phyloP scores from a whole-genome alignment of 495 filamentous ascomycete species.

The Xeromyces bisporus region DNA sequence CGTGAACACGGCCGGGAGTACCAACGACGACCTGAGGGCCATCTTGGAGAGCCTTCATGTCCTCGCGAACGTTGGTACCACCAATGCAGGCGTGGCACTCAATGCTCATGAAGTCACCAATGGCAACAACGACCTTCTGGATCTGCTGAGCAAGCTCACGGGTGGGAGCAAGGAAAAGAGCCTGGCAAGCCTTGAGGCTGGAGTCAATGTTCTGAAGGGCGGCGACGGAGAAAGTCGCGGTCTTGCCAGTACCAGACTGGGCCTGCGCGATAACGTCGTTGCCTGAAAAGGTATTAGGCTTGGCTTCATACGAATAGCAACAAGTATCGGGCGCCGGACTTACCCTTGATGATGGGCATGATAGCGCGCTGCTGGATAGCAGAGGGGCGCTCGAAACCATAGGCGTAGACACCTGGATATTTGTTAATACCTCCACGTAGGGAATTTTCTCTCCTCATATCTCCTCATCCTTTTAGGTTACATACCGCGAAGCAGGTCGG shows the following conservation, averaged over 20 bases:
- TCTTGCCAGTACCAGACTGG: constrained; percentile 98
- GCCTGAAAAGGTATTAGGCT: constrained; percentile 34
- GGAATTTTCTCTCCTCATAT: constrained; percentile 10
- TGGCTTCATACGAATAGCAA: constrained; percentile 3
- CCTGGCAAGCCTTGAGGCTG: constrained; percentile 84
- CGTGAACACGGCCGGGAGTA: constrained; percentile 91
- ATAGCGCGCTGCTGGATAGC: constrained; percentile 99
- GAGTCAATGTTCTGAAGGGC: constrained; percentile 96
- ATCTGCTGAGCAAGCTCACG: constrained; percentile 98
- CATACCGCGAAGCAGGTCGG: constrained; percentile 92
- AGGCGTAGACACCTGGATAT: constrained; percentile 80
- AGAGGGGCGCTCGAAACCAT: constrained; percentile 98
- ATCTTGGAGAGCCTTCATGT: constrained; percentile 90
- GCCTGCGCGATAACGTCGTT: constrained; percentile 98
- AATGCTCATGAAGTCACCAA: constrained; percentile 98
- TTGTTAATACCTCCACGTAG: constrained; percentile 11
- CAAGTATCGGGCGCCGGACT: constrained; percentile 15
- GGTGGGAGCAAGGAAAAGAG: constrained; percentile 88
- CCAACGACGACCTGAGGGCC: constrained; percentile 94
- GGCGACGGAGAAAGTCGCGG: constrained; percentile 96
- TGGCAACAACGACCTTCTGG: constrained; percentile 94
- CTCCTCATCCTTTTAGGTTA: constrained; percentile 8
- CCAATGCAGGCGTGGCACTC: constrained; percentile 99
- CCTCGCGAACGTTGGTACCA: constrained; percentile 92
- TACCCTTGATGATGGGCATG: constrained; percentile 99